Base-by-base conservation (phyloP, 2,329 filamentous ascomycete genomes). In the Talaromyces funiculosus region DNA sequence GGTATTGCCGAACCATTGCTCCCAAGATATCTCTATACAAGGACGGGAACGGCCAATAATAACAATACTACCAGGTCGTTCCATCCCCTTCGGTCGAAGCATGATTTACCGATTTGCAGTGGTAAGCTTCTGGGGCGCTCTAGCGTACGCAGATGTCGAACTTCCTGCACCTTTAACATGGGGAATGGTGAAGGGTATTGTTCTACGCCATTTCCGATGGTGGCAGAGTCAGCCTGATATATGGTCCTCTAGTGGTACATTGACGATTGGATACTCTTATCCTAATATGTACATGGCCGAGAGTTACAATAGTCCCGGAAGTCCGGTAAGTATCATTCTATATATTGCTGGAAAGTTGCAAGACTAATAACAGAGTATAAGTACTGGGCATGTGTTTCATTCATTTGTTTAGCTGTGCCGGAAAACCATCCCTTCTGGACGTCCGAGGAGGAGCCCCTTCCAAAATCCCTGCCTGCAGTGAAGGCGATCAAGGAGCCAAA, bases 91-190 rank as follows among this genome's bases (percentile, higher is more conserved):
- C 45, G 63, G 45, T 42, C 45, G 12, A 22, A 64, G 57, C 22
- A 58, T 62, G 26, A 59, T 58, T 3, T 66, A 66, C 29, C 64
- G 65, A 6, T 64, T 63, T 40, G 65, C 64, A 0, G 63, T 61
- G 3, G 65, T 56, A 16, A 64, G 49, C 22, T 65, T 63, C 49
- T 66, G 61, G 55, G 63, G 62, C 26, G 62, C 65, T 20, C 40
- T 62, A 18, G 61, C 62, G 1, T 53, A 57, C 4, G 60, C 63
- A 14, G 18, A 53, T 26, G 51, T 37, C 3, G 51, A 53, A 16
- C 31, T 49, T 18, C 35, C 33, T 35, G 45, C 63, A 42, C 59
- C 57, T 10, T 56, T 54, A 3, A 62, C 67, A 1, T 59, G 64
- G 59, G 53, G 57, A 14, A 35, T 62, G 4, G 42, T 53, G 4